phyloP scores from a whole-genome alignment of 257 asterid species.

The Solanum tarapatanum region DNA sequence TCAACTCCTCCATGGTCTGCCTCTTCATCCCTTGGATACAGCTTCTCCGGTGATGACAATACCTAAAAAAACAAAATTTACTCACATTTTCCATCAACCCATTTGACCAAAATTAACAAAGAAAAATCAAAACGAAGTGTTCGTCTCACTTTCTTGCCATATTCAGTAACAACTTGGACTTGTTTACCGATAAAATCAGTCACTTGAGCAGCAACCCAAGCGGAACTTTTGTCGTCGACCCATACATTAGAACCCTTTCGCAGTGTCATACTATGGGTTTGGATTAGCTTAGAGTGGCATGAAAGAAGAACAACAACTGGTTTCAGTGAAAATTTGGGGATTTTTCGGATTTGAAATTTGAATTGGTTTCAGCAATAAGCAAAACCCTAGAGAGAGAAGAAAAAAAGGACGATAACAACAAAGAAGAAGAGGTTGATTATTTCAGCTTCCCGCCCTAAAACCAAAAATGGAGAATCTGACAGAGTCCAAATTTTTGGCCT shows the following conservation, averaged over 20 bases:
- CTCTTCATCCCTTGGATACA: slow-evolving; percentile 76
- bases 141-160: slow-evolving; percentile 59
- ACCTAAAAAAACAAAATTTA: slow-evolving; percentile 22
- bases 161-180: slow-evolving; percentile 54
- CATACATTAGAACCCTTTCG: slow-evolving; percentile 79
- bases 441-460: slow-evolving; percentile 71
- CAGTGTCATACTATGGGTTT: slow-evolving; percentile 37
- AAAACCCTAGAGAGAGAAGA: slow-evolving; percentile 37
- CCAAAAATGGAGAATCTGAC: neutral
- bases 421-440: neutral
- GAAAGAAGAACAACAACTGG: neutral
- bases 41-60: slow-evolving; percentile 49
- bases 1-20: slow-evolving; percentile 96
- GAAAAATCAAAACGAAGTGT: neutral
- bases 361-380: neutral
- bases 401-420: neutral
- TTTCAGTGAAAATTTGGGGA: neutral
- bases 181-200: slow-evolving; percentile 56
- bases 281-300: neutral
- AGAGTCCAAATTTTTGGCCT: neutral
- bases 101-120: neutral
- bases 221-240: slow-evolving; percentile 71
- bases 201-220: slow-evolving; percentile 79
- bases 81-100: neutral
- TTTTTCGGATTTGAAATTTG: slow-evolving; percentile 14